Conservation (phyloP, 805 yeast species). For the Hanseniaspora guilliermondii region DNA sequence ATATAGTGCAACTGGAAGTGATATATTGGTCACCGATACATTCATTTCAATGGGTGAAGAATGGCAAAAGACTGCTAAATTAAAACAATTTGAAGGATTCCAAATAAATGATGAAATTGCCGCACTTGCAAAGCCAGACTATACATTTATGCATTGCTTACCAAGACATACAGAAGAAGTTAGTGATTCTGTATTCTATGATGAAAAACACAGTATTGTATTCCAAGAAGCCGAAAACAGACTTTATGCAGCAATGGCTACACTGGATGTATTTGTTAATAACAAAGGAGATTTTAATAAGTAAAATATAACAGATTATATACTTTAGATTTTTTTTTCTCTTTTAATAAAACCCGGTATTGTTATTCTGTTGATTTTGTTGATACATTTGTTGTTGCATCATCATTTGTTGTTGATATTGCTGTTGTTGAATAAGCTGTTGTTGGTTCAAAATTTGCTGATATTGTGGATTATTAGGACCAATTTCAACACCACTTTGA, state of each 20-base stretch:
- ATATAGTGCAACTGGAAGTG: slow-evolving; percentile 60
- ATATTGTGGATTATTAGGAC: slow-evolving; percentile 23
- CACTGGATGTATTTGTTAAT: slow-evolving; percentile 74
- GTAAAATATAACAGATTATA: background rate
- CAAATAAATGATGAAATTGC: slow-evolving; percentile 66
- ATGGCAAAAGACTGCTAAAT: slow-evolving; percentile 52
- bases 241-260: slow-evolving; percentile 91
- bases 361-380: slow-evolving; percentile 16
- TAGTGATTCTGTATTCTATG: slow-evolving; percentile 80
- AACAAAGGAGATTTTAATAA: slow-evolving; percentile 54
- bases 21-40: slow-evolving; percentile 86
- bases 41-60: slow-evolving; percentile 99
- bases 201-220: slow-evolving; percentile 61
- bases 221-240: slow-evolving; percentile 95
- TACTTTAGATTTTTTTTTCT: too few species aligned
- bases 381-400: slow-evolving; percentile 16
- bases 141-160: slow-evolving; percentile 95
- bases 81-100: slow-evolving; percentile 74
- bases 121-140: slow-evolving; percentile 46
- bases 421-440: slow-evolving; percentile 20
- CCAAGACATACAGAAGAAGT: slow-evolving; percentile 96
- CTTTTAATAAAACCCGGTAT: background rate
- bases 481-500: slow-evolving; percentile 24
- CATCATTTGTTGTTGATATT: slow-evolving; percentile 13
- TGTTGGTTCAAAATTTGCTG: slow-evolving; percentile 22